Conservation (phyloP, 139 green algal genomes). For the Tetradesmus lagerheimii region DNA sequence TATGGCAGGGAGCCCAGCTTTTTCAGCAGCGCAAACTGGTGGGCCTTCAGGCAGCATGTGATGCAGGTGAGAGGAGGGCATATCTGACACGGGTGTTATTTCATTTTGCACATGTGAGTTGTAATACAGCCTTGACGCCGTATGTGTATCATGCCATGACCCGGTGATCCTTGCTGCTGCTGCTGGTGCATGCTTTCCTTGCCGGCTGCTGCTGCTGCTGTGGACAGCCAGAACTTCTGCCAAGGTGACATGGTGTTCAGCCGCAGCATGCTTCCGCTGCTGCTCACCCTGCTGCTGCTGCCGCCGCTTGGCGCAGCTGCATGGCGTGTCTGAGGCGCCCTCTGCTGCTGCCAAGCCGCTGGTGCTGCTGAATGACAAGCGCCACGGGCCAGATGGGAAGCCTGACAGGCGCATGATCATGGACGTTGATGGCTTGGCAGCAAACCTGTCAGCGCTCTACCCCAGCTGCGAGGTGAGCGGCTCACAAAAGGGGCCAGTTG, state of each 20-base stretch:
- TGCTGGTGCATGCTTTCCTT: no score
- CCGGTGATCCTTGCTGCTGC: no score
- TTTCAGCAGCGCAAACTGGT: neutral
- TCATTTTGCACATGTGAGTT: neutral
- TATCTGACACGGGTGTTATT: neutral
- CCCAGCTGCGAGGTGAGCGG: neutral
- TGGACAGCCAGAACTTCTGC: neutral
- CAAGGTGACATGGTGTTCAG: no score
- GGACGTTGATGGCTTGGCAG: neutral
- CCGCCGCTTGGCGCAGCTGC: no score
- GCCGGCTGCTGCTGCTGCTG: no score
- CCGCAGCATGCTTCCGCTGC: neutral
- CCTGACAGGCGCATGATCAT: slow-evolving; percentile 18
- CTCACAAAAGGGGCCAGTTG: no score
- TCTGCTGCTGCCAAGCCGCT: neutral
- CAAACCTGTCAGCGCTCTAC: neutral
- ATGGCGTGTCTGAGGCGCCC: neutral
- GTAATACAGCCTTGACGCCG: no score
- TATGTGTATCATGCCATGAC: no score
- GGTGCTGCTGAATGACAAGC: slow-evolving; percentile 4
- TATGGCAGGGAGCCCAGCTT: neutral
- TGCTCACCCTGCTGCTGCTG: neutral
- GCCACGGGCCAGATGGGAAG: neutral
- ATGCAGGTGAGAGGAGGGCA: neutral
- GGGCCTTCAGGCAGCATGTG: neutral